Conservation (phyloP, 1,139 yeast genomes). For the Pichia sp. region DNA sequence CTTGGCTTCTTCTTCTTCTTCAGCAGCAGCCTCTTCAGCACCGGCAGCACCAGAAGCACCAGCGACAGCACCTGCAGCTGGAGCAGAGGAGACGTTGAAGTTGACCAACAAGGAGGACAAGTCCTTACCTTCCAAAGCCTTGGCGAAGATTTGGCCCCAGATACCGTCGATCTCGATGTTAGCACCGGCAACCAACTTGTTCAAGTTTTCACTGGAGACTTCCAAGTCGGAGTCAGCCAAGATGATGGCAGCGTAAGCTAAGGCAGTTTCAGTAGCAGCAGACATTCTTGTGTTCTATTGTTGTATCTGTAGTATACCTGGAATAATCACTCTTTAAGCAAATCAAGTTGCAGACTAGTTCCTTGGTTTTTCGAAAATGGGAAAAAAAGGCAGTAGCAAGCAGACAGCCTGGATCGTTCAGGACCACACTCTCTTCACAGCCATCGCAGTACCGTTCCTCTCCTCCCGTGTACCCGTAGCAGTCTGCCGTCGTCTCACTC, state of each 20-base stretch:
- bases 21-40: slow-evolving; percentile 55
- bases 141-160: slow-evolving; percentile 81
- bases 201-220: slow-evolving; percentile 72
- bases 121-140: slow-evolving; percentile 76
- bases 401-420: not conserved
- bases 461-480: not conserved
- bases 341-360: slow-evolving; percentile 59
- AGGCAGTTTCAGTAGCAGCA: slow-evolving; percentile 76
- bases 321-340: slow-evolving; percentile 55
- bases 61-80: slow-evolving; percentile 55
- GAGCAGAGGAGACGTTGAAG: slow-evolving; percentile 71
- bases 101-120: slow-evolving; percentile 72
- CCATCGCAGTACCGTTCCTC: not conserved
- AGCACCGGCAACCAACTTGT: slow-evolving; percentile 66
- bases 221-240: slow-evolving; percentile 81
- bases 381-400: not conserved
- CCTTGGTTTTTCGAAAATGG: slow-evolving; percentile 29
- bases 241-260: slow-evolving; percentile 85
- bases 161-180: slow-evolving; percentile 63
- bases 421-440: not conserved
- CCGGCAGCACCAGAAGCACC: slow-evolving; percentile 56
- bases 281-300: slow-evolving; percentile 34
- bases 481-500: not conserved
- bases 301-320: slow-evolving; percentile 28
- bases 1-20: slow-evolving; percentile 56